Evolutionary conservation across 2,329 filamentous ascomycete species (phyloP), one percentile per base, ranked within the genome.

Genomic region (Botrytis porri): DNA sequence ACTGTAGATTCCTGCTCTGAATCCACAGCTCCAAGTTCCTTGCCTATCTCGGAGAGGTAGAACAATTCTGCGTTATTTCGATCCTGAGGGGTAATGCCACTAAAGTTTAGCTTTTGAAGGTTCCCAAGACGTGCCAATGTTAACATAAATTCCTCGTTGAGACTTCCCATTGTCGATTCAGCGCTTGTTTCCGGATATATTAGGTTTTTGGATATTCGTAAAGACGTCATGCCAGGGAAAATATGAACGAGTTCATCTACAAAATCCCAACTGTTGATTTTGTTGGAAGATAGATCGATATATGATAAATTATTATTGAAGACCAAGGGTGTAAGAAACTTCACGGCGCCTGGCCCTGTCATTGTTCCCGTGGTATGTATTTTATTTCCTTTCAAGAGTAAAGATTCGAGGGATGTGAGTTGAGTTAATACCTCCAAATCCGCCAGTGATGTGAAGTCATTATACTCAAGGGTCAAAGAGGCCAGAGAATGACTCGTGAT

Each of bases 21-120:
- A 0, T 88, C 84, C 0, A 89, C 87, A 5, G 86, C 83, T 1
- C 89, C 87, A 57, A 98, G 84, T 80, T 96, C 93, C 75, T 90
- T 90, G 18, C 88, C 92, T 73, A 98, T 96, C 71, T 92, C 88
- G 0, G 91, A 93, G 18, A 98, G 88, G 81, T 99, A 99, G 81
- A 97, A 99, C 79, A 95, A 91, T 78, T 98, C 96, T 7, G 94
- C 94, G 79, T 98, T 96, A 71, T 89, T 86, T 29, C 95, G 89
- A 81, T 98, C 95, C 60, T 91, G 88, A 1, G 85, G 77, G 0
- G 90, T 90, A 77, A 98, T 90, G 25, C 84, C 83, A 75, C 90
- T 90, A 80, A 93, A 94, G 80, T 96, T 96, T 43, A 98, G 86
- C 0, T 85, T 86, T 70, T 86, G 87, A 16, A 98, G 86, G 1